Percentiles rank a stretch among this genome's conserved stretches.
phyloP scores from a whole-genome alignment of 108 stramenopile species.

The Cylindrotheca closterium region DNA sequence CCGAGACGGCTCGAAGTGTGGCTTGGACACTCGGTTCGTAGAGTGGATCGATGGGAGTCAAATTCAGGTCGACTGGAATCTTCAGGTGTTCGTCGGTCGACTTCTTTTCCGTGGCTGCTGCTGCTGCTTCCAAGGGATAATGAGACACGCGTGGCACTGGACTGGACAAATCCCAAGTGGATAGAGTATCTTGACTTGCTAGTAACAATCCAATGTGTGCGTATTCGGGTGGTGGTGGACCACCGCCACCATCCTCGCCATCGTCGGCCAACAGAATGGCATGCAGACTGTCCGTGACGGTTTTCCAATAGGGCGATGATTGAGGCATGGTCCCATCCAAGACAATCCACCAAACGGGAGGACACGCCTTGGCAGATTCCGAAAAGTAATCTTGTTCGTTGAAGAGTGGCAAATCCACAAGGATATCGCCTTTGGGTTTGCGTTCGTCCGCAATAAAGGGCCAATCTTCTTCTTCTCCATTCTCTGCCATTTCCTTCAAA shows the following conservation, averaged over 20 bases:
- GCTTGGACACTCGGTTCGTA: conserved; percentile 35
- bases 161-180: conserved; percentile 31
- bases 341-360: conserved; percentile 56
- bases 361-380: conserved; percentile 44
- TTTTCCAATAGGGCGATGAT: conserved; percentile 33
- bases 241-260: not conserved
- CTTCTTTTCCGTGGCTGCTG: conserved; percentile 2
- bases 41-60: conserved; percentile 30
- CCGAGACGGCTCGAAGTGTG: conserved; percentile 40
- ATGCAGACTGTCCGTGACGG: conserved; percentile 5
- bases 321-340: conserved; percentile 37
- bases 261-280: not conserved
- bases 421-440: not conserved
- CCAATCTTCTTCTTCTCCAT: not conserved
- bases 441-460: not conserved
- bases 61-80: not conserved
- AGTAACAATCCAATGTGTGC: conserved; percentile 42
- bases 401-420: not conserved
- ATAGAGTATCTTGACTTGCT: conserved; percentile 12
- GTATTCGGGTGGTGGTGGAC: conserved; percentile 26
- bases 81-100: not conserved
- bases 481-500: not conserved
- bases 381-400: not conserved
- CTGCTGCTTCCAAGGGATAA: conserved; percentile 1
- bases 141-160: conserved; percentile 35